Evolutionary conservation across 202 grass and related monocot species (phyloP).

Genomic region (Eragrostis tef): DNA sequence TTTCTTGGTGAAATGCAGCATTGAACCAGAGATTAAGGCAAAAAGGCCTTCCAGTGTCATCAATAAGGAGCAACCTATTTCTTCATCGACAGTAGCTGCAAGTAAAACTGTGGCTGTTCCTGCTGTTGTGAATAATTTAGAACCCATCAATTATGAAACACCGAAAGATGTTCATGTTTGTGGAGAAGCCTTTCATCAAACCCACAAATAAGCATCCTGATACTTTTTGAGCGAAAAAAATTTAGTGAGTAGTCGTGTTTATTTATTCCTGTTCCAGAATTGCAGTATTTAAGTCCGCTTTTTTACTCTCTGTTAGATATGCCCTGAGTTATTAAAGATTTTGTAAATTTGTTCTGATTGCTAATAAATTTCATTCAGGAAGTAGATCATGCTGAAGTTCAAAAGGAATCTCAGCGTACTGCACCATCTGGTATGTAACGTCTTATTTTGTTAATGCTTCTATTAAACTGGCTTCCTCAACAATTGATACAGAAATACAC

Average conservation of each 20-base stretch:
- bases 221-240: slow-evolving; percentile 14
- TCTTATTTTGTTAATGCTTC: background rate
- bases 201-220: slow-evolving; percentile 48
- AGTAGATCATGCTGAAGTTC: slow-evolving; percentile 51
- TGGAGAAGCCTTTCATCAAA: slow-evolving; percentile 62
- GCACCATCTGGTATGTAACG: slow-evolving; percentile 42
- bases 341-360: slow-evolving; percentile 34
- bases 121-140: slow-evolving; percentile 59
- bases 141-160: slow-evolving; percentile 55
- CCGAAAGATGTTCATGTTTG: slow-evolving; percentile 70
- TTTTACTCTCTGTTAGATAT: slow-evolving; percentile 10
- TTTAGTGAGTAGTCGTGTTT: background rate
- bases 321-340: background rate
- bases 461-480: background rate
- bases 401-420: slow-evolving; percentile 60
- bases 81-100: slow-evolving; percentile 43
- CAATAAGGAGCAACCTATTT: slow-evolving; percentile 45
- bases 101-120: slow-evolving; percentile 54
- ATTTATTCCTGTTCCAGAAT: background rate
- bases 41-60: slow-evolving; percentile 45
- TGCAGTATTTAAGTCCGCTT: background rate
- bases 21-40: slow-evolving; percentile 47
- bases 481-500: background rate
- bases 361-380: slow-evolving; percentile 52
- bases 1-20: slow-evolving; percentile 35